Evolutionary conservation across 2,329 filamentous ascomycete genomes (phyloP).

Genomic region (Myriosclerotinia scirpicola): DNA sequence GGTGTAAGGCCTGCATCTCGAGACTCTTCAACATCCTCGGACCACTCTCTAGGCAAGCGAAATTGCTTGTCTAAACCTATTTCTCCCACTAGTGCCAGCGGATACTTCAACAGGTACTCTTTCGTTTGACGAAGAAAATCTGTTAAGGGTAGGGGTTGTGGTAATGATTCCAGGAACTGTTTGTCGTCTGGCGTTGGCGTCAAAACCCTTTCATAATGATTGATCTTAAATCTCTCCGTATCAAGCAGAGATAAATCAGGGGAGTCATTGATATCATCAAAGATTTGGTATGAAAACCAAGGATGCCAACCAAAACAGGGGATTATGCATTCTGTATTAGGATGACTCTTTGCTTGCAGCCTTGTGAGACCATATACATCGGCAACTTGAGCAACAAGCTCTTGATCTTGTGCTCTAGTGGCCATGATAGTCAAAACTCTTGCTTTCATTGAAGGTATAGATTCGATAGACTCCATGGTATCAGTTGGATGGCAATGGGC

Average conservation of each 20-base stretch:
- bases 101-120: conserved; percentile 55
- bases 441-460: conserved; percentile 65
- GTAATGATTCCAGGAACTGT: conserved; percentile 51
- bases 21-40: conserved; percentile 43
- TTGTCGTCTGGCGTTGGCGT: conserved; percentile 52
- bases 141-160: conserved; percentile 60
- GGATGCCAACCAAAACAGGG: conserved; percentile 87
- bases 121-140: conserved; percentile 57
- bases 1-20: conserved; percentile 58
- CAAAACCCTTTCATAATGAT: conserved; percentile 68
- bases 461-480: conserved; percentile 61
- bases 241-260: conserved; percentile 13
- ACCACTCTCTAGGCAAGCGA: conserved; percentile 64
- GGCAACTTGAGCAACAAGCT: conserved; percentile 65
- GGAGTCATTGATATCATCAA: conserved; percentile 52
- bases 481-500: conserved; percentile 86
- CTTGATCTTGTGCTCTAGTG: conserved; percentile 72
- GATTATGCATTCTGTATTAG: conserved; percentile 49
- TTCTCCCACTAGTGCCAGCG: conserved; percentile 70
- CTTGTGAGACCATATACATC: conserved; percentile 51
- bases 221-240: conserved; percentile 44
- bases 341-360: conserved; percentile 35
- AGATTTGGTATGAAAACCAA: conserved; percentile 80
- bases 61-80: conserved; percentile 77
- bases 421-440: conserved; percentile 72